Evolutionary conservation across 371 early-diverging fungal species (phyloP), one percentile per base, ranked within the genome.

Genomic region (Encephalitozoon cuniculi): DNA sequence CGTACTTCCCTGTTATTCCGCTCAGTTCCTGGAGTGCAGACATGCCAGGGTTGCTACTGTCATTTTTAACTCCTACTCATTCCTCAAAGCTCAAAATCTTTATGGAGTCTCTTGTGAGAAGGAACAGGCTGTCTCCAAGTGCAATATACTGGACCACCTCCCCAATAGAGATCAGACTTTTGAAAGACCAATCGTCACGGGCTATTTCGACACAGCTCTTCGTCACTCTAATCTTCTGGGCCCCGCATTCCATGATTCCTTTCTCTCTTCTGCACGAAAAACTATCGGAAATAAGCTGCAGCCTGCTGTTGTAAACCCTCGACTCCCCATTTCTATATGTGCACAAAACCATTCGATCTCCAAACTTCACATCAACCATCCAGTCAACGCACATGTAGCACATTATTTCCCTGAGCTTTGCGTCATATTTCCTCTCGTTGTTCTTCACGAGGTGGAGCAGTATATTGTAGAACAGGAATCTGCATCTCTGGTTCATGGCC

Each of bases 1-100:
- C 76, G 64, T 85, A 85, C 54, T 75, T 78, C 49, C 78, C 68
- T 9, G 51, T 59, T 18, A 84, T 73, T 34, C 75, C 52, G 21
- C 34, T 40, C 15, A 78, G 11, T 25, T 75, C 68, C 18, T 68
- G 43, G 9, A 68, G 59, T 30, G 49, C 39, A 1, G 75, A 43
- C 74, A 74, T 74, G 1, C 23, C 34, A 44, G 34, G 34, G 49
- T 18, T 59, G 59, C 15, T 11, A 15, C 7, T 28, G 0, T 5
- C 21, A 18, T 37, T 59, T 59, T 34, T 59, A 59, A 34, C 34
- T 28, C 15, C 11, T 46, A 21, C 34, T 28, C 34, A 59, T 18
- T 34, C 37, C 21, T 37, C 59, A 59, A 59, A 59, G 30, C 59
- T 59, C 34, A 59, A 34, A 15, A 28, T n/a, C 59, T 59, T 59